A percentile compares a stretch with the other conserved stretches of the same genome.
Conservation (phyloP, 768 basidiomycete species). For the Phlebiopsis gigantea region DNA sequence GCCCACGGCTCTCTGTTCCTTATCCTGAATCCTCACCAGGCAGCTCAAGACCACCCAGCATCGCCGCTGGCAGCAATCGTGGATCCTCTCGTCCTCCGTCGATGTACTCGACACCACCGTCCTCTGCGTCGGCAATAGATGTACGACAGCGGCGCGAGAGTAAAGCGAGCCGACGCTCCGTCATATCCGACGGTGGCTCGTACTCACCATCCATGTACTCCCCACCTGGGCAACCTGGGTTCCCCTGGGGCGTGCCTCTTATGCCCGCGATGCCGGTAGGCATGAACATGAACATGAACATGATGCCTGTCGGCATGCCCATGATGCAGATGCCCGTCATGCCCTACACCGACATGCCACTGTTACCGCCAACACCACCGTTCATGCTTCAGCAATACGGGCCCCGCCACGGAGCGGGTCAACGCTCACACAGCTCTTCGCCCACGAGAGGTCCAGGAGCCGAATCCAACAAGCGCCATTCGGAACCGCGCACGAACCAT, state of each 20-base stretch:
- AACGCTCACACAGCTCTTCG: slow-evolving; percentile 28
- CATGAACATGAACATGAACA: slow-evolving; percentile 3
- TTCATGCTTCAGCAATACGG: slow-evolving; percentile 66
- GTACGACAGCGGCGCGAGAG: slow-evolving; percentile 29
- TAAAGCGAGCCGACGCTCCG: slow-evolving; percentile 25
- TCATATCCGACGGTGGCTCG: slow-evolving; percentile 17
- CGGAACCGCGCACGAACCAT: slow-evolving; percentile 13
- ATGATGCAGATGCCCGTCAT: slow-evolving; percentile 31
- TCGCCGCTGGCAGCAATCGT: slow-evolving; percentile 32
- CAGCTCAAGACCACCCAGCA: slow-evolving; percentile 46
- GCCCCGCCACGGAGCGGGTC: slow-evolving; percentile 32
- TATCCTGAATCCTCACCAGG: slow-evolving; percentile 40
- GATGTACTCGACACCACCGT: slow-evolving; percentile 47
- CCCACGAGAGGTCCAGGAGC: slow-evolving; percentile 14
- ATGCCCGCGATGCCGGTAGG: slow-evolving; percentile 12
- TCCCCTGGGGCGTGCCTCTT: slow-evolving; percentile 13
- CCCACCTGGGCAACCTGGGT: slow-evolving; percentile 7
- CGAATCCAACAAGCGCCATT: slow-evolving; percentile 1
- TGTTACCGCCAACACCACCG: slow-evolving; percentile 68
- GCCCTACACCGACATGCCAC: slow-evolving; percentile 50
- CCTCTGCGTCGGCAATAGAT: slow-evolving; percentile 34
- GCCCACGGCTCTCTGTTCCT: slow-evolving; percentile 9
- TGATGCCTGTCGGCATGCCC: slow-evolving; percentile 10
- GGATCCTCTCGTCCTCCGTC: slow-evolving; percentile 50
- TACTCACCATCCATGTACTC: slow-evolving; percentile 10